A percentile compares a stretch with the other conserved stretches of the same genome.
These are phyloP conservation scores for Cyamopsis tetragonoloba DNA, from an alignment of 306 rosid species.

Conservation along the genomic window DNA sequence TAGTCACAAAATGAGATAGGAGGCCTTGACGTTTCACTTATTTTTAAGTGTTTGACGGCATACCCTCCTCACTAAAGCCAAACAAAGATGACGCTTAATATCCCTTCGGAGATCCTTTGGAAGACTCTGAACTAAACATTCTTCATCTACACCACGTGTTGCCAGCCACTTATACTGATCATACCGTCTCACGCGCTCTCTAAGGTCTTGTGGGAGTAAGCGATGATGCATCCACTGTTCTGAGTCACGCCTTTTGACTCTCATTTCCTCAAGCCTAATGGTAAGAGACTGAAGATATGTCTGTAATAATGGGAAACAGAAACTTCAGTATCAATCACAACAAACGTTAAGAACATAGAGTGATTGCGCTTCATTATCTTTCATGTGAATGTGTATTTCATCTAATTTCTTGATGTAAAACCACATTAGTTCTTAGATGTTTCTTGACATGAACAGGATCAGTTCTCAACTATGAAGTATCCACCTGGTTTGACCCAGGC, in stretches of 20 bases:
- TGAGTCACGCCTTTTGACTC: conserved; percentile 96
- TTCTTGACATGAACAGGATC: background rate
- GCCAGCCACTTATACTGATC: conserved; percentile 99
- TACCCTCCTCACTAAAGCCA: conserved; percentile 98
- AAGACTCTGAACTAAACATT: conserved; percentile 77
- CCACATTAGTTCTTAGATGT: conserved; percentile 1
- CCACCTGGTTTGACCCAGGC: conserved; percentile 3
- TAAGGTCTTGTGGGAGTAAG: conserved; percentile 79
- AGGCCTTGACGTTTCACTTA: background rate
- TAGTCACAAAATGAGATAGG: background rate
- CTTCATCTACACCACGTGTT: conserved; percentile 96
- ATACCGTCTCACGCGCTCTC: conserved; percentile 94
- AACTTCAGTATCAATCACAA: conserved; percentile 15
- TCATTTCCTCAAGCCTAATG: conserved; percentile 97
- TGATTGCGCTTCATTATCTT: background rate
- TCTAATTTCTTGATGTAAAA: conserved; percentile 1
- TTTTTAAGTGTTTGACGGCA: conserved; percentile 28
- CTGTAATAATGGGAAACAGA: conserved; percentile 49
- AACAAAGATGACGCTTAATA: conserved; percentile 93
- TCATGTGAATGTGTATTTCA: conserved; percentile 5
- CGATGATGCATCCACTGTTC: conserved; percentile 99
- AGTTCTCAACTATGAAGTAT: conserved; percentile 2
- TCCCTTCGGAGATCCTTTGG: conserved; percentile 99
- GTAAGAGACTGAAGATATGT: conserved; percentile 98
- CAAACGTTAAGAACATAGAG: conserved; percentile 1